phyloP scores from a whole-genome alignment of 139 green algal species.

The Volvox reticuliferus region DNA sequence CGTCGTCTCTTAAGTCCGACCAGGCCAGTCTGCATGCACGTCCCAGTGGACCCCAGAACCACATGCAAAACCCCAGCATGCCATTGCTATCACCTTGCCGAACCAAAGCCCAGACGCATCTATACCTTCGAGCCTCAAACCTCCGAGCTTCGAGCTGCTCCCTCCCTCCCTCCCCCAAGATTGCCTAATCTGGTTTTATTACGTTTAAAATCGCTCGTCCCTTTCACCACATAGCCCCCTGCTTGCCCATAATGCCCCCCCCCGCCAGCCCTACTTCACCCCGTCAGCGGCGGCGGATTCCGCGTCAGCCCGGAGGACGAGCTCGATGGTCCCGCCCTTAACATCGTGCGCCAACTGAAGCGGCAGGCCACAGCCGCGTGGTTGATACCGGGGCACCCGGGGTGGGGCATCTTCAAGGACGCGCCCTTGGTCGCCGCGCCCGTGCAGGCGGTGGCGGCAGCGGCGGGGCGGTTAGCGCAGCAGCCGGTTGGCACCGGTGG shows the following conservation, averaged over 20 bases:
- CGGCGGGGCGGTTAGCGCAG: not conserved
- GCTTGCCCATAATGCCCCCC: not conserved
- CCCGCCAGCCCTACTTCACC: slow-evolving; percentile 19
- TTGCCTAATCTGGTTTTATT: too few relatives aligned
- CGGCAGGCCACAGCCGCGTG: not conserved
- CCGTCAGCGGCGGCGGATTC: not conserved
- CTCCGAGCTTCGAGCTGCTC: too few relatives aligned
- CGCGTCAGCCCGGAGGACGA: slow-evolving; percentile 28
- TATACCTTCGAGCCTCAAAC: too few relatives aligned
- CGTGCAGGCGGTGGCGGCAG: not conserved
- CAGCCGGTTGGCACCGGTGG: not conserved
- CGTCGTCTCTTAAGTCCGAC: too few relatives aligned
- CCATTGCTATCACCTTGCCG: too few relatives aligned
- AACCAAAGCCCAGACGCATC: too few relatives aligned
- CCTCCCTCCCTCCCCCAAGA: too few relatives aligned
- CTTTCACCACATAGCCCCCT: not conserved
- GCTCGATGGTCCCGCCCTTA: slow-evolving; percentile 6
- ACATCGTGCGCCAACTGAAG: slow-evolving; percentile 14
- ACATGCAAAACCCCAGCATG: too few relatives aligned
- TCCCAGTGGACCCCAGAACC: too few relatives aligned
- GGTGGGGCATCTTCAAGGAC: slow-evolving; percentile 46
- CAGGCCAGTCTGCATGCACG: too few relatives aligned
- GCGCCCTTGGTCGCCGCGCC: not conserved
- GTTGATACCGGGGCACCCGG: slow-evolving; percentile 24
- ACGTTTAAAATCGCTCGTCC: not conserved